A percentile compares a stretch with the other conserved stretches of the same genome.
phyloP scores from a whole-genome alignment of 2,329 filamentous ascomycete genomes.

The Neocucurbitaria cava region DNA sequence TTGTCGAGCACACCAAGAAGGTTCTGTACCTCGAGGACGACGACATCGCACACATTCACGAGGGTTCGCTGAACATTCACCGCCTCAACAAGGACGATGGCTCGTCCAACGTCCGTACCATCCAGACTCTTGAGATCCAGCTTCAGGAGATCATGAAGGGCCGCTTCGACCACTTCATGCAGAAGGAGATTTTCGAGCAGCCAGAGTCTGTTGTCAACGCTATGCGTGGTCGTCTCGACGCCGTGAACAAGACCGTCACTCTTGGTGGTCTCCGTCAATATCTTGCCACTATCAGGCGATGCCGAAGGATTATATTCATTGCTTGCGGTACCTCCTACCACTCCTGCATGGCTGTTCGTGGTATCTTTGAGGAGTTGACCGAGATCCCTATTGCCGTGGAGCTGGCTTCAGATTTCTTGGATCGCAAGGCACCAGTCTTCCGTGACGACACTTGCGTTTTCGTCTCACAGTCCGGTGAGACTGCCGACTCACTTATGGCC shows the following conservation, averaged over 20 bases:
- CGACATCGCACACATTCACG: slow-evolving; percentile 99
- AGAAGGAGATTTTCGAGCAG: slow-evolving; percentile 99
- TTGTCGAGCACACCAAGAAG: slow-evolving; percentile 99
- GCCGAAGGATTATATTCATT: slow-evolving; percentile 97
- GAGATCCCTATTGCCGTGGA: slow-evolving; percentile 98
- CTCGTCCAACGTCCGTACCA: slow-evolving; percentile 94
- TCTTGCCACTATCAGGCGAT: slow-evolving; percentile 94
- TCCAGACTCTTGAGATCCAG: slow-evolving; percentile 98
- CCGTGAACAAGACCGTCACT: slow-evolving; percentile 91
- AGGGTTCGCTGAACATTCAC: slow-evolving; percentile 98
- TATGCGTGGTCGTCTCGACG: slow-evolving; percentile 97
- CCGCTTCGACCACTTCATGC: slow-evolving; percentile 99
- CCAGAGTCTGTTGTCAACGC: slow-evolving; percentile 99
- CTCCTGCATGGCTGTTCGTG: slow-evolving; percentile 99
- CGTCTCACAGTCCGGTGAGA: slow-evolving; percentile 98
- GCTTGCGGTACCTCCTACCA: slow-evolving; percentile 98
- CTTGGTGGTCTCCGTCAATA: slow-evolving; percentile 96
- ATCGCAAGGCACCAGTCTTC: slow-evolving; percentile 96
- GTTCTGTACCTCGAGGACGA: slow-evolving; percentile 99
- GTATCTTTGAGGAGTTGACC: slow-evolving; percentile 95
- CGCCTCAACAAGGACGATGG: slow-evolving; percentile 96
- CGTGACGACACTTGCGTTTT: slow-evolving; percentile 99
- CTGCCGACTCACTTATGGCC: slow-evolving; percentile 95
- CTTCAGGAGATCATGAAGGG: slow-evolving; percentile 99
- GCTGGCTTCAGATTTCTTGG: slow-evolving; percentile 96